Percentiles rank a stretch among this genome's conserved stretches.
Evolutionary conservation across 352 stramenopile genomes (phyloP).

Genomic region (Pythium phragmitis): DNA sequence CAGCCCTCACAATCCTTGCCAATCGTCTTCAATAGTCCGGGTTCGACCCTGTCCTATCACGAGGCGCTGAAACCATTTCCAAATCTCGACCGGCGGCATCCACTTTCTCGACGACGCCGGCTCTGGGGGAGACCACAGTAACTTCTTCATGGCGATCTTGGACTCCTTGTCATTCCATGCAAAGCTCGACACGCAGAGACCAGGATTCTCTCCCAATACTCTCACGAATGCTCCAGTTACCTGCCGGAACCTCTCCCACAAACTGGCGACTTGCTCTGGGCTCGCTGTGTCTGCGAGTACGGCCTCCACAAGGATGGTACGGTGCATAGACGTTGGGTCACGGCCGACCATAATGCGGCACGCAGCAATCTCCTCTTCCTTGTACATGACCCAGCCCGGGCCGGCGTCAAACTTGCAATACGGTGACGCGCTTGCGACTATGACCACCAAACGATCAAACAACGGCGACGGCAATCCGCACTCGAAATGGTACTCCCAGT

Average conservation of each 20-base stretch:
- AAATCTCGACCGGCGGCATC: conserved; percentile 2
- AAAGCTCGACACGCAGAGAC: conserved; percentile 6
- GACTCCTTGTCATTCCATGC: neutral
- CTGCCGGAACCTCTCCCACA: conserved; percentile 5
- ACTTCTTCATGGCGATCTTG: too few relatives aligned
- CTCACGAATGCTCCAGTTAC: neutral
- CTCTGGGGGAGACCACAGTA: neutral
- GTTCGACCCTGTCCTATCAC: neutral
- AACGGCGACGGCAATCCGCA: conserved; percentile 1
- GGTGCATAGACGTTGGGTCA: conserved; percentile 1
- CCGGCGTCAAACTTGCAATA: conserved; percentile 1
- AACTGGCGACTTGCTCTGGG: neutral
- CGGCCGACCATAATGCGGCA: conserved; percentile 10
- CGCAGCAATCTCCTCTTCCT: neutral
- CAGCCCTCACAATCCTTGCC: too few relatives aligned
- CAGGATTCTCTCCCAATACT: conserved; percentile 7
- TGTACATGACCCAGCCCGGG: conserved; percentile 10
- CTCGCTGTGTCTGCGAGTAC: neutral
- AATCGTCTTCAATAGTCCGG: too few relatives aligned
- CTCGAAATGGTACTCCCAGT: conserved; percentile 18
- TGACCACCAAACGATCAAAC: conserved; percentile 13
- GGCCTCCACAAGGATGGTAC: conserved; percentile 10
- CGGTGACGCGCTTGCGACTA: conserved; percentile 8
- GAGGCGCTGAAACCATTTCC: neutral
- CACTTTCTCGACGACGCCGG: neutral